Conservation (phyloP, 2,329 filamentous ascomycete genomes). For the Diaporthe nobilis region DNA sequence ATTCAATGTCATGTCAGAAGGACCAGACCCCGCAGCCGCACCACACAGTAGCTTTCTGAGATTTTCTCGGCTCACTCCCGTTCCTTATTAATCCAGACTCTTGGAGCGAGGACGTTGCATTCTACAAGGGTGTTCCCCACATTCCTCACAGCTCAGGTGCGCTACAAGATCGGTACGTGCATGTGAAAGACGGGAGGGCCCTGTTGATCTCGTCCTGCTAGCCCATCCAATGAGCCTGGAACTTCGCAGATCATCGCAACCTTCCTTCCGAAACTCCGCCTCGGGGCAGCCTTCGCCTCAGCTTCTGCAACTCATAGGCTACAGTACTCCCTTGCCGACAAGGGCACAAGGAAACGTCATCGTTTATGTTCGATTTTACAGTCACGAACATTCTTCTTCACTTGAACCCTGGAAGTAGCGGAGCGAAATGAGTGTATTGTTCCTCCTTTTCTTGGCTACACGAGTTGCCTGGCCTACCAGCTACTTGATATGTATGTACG, state of each 20-base stretch:
- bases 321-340: not conserved
- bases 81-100: not conserved
- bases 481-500: conserved; percentile 18
- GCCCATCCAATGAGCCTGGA: conserved; percentile 2
- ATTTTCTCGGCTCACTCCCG: not conserved
- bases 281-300: not conserved
- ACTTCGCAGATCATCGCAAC: conserved; percentile 3
- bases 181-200: conserved; percentile 19
- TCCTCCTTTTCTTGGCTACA: conserved; percentile 18
- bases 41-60: not conserved
- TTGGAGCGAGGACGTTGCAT: conserved; percentile 13
- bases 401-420: not conserved
- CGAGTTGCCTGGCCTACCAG: conserved; percentile 1
- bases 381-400: too few species aligned
- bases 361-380: not conserved
- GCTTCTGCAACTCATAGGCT: not conserved
- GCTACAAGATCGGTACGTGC: not conserved
- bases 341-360: not conserved
- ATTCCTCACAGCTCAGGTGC: not conserved
- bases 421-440: conserved; percentile 28
- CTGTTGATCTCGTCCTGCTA: conserved; percentile 6
- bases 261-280: conserved; percentile 12
- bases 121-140: conserved; percentile 12
- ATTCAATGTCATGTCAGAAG: not conserved
- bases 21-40: not conserved